phyloP scores from a whole-genome alignment of 805 yeast species.

The Komagataella populi region DNA sequence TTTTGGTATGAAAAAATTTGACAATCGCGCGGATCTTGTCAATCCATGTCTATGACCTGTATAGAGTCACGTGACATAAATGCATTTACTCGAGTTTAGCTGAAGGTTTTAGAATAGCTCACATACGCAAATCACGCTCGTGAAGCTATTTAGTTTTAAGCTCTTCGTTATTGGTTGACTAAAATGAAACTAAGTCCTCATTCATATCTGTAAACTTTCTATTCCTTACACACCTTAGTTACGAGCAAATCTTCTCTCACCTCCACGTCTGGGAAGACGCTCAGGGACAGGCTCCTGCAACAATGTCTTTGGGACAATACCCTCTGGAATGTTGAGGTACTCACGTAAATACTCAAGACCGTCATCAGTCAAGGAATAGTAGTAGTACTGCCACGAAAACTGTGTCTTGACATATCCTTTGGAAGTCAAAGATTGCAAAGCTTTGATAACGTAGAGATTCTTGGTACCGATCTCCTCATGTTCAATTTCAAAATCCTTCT shows the following conservation, averaged over 20 bases:
- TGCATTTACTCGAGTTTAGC: background rate
- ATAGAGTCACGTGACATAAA: background rate
- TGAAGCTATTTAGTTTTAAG: no score
- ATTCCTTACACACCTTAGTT: background rate
- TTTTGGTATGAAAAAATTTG: background rate
- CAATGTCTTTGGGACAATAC: constrained; percentile 96
- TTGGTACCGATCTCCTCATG: constrained; percentile 97
- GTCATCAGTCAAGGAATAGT: constrained; percentile 99
- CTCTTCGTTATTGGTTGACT: background rate
- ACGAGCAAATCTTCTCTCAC: constrained; percentile 32
- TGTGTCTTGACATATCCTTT: constrained; percentile 99
- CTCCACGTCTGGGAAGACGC: constrained; percentile 38
- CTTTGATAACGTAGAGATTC: constrained; percentile 97
- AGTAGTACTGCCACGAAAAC: constrained; percentile 99
- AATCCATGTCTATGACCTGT: background rate
- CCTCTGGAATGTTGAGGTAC: constrained; percentile 97
- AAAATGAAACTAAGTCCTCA: background rate
- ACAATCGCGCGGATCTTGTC: background rate
- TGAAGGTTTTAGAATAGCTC: background rate
- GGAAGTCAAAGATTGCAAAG: constrained; percentile 97
- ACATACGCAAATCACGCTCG: background rate
- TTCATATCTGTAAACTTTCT: background rate
- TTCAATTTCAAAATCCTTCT: constrained; percentile 96
- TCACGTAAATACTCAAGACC: constrained; percentile 98
- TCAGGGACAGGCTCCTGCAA: constrained; percentile 88